These are phyloP conservation scores for Nothophaeocryptopus gaeumannii DNA, from an alignment of 2,329 filamentous ascomycete genomes.

Conservation along the genomic window DNA sequence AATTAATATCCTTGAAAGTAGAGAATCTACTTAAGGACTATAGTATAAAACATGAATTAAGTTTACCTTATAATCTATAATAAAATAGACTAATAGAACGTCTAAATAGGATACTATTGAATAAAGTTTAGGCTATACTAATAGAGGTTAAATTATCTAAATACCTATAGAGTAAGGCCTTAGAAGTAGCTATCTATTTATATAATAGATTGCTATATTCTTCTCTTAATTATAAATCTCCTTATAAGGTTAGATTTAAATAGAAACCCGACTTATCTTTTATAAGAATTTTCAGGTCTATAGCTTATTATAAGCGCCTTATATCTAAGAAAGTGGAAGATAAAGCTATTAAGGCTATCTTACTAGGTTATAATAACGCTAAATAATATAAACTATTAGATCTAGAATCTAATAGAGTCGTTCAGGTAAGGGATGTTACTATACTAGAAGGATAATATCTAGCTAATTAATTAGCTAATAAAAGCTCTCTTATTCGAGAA, in stretches of 20 bases:
- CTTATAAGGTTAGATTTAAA: not conserved
- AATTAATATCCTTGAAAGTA: conserved; percentile 5
- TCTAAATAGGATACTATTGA: conserved; percentile 2
- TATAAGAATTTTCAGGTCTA: not conserved
- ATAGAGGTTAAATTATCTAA: not conserved
- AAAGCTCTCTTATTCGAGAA: not conserved
- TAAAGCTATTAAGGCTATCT: not conserved
- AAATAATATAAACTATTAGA: too few species aligned
- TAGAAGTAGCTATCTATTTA: not conserved
- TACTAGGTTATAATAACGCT: conserved; percentile 1
- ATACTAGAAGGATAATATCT: too few species aligned
- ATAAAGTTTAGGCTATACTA: not conserved
- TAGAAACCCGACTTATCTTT: not conserved
- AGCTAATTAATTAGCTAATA: too few species aligned
- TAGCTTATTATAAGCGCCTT: conserved; percentile 2
- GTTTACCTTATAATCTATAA: conserved; percentile 4
- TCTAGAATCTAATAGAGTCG: too few species aligned
- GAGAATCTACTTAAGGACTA: conserved; percentile 4
- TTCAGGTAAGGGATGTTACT: too few species aligned
- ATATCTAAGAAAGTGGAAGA: conserved; percentile 2
- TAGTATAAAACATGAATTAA: not conserved
- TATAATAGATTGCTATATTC: not conserved
- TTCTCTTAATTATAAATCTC: not conserved
- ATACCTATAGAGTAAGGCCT: not conserved
- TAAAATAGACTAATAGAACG: conserved; percentile 11